A percentile compares a stretch with the other conserved stretches of the same genome.
phyloP scores from a whole-genome alignment of 2,329 filamentous ascomycete genomes.

The Pseudogymnoascus sp. region DNA sequence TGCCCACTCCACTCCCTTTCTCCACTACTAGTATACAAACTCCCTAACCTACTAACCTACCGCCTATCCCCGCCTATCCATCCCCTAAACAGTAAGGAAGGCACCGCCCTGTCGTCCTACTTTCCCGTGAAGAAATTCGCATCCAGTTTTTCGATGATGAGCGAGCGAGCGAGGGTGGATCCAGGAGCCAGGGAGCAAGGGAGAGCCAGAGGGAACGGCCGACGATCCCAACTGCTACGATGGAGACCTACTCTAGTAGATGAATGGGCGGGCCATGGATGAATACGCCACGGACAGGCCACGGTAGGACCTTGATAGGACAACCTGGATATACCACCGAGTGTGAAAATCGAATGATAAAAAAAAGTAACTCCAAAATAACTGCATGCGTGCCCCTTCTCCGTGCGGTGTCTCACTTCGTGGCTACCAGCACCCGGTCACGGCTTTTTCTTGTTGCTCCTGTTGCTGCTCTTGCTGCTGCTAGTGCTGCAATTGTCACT shows the following conservation, averaged over 20 bases:
- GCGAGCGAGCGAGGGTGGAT: not conserved
- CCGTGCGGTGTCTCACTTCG: not conserved
- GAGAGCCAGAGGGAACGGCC: not conserved
- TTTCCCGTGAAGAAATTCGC: not conserved
- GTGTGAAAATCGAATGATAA: not conserved
- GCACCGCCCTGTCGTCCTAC: not conserved
- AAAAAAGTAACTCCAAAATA: too few relatives aligned
- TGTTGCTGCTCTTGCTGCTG: too few relatives aligned
- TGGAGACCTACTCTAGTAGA: too few relatives aligned
- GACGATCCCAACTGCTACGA: not conserved
- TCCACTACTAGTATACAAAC: not conserved
- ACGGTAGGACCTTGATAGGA: not conserved
- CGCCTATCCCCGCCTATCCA: not conserved
- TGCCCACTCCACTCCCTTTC: not conserved
- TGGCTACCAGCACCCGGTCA: not conserved
- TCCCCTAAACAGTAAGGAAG: not conserved
- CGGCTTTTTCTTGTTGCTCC: not conserved
- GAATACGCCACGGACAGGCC: too few relatives aligned
- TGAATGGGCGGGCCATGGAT: too few relatives aligned
- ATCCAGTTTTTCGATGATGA: not conserved
- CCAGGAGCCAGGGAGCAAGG: too few relatives aligned
- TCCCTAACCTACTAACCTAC: not conserved
- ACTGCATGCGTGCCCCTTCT: not conserved
- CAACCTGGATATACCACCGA: too few relatives aligned
- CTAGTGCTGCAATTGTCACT: too few relatives aligned